Evolutionary conservation across 371 early-diverging fungal species (phyloP), one percentile per base, ranked within the genome.

Genomic region (Rhizopus arrhizus): DNA sequence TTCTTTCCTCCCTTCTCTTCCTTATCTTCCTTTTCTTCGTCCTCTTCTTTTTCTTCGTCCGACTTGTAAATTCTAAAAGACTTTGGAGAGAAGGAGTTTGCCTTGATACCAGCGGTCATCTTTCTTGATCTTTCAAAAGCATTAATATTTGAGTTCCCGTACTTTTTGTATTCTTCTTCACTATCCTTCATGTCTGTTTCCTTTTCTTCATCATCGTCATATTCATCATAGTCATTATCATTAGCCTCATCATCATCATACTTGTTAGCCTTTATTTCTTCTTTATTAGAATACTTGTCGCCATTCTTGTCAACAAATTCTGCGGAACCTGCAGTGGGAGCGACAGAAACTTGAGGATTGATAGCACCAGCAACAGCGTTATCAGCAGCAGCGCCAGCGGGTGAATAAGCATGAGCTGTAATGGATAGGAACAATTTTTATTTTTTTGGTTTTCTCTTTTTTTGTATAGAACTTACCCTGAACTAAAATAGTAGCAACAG

Each of bases 401-500:
- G 29, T 8, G 36, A 40, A 28, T 22, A 13, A 34, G 48, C 47
- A 32, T 61, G 61, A 33, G 53, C 43, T 52, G 53, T 10, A 11
- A n/a, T 7, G 15, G 15, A 33, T 12, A 33, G 22, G 22, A 22
- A 22, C 22, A 22, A 22, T 22, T 22, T 22, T 22, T 22, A 1
- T 22, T 22, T 22, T 22, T 22, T 22, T 22, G 22, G 22, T 22
- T 22, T 22, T 3, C 15, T 10, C 22, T 15, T 47, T n/a, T 47
- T 6, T 31, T n/a, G 13, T 40, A 9, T 2, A 50, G 12, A 32
- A 32, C 47, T 29, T 56, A 56, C 62, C 55, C 43, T 62, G 65
- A 46, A 65, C 52, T 29, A 65, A 38, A 42, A 65, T 50, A 31
- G 60, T 56, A 28, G 65, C 65, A 51, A 65, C 15, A 15, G 60